These are phyloP conservation scores for Annulohypoxylon bovei DNA, from an alignment of 495 filamentous ascomycete genomes.

Conservation along the genomic window DNA sequence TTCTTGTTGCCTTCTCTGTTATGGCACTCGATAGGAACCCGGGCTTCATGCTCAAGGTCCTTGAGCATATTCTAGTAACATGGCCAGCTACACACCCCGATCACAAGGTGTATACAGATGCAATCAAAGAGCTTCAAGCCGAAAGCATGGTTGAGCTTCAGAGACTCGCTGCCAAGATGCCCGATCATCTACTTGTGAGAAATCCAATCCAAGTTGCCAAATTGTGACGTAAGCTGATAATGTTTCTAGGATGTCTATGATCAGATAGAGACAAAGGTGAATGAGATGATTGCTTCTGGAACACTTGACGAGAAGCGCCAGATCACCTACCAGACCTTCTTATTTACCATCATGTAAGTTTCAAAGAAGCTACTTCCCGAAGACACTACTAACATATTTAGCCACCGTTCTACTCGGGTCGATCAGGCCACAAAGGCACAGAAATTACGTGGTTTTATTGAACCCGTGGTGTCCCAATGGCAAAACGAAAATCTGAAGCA, in stretches of 20 bases:
- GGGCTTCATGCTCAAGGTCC: constrained; percentile 82
- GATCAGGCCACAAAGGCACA: constrained; percentile 70
- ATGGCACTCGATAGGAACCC: constrained; percentile 80
- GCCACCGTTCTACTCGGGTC: constrained; percentile 81
- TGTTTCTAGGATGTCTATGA: constrained; percentile 77
- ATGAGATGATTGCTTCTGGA: constrained; percentile 77
- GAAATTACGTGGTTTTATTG: constrained; percentile 76
- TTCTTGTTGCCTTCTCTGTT: constrained; percentile 85
- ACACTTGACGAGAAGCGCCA: constrained; percentile 77
- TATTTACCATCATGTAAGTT: constrained; percentile 89
- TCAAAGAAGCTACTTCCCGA: neutral
- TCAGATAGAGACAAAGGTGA: constrained; percentile 81
- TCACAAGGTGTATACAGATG: constrained; percentile 80
- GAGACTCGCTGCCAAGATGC: constrained; percentile 86
- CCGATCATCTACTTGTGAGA: constrained; percentile 81
- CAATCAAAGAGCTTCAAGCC: constrained; percentile 86
- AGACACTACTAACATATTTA: constrained; percentile 40
- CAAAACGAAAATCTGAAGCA: constrained; percentile 72
- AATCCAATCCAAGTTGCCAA: neutral
- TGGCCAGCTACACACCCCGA: constrained; percentile 73
- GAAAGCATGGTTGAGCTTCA: constrained; percentile 87
- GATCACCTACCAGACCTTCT: constrained; percentile 73
- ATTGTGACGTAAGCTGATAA: constrained; percentile 20
- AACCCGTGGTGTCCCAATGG: constrained; percentile 84
- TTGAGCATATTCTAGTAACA: constrained; percentile 89